Percentiles rank a stretch among this genome's conserved stretches.
phyloP scores from a whole-genome alignment of 202 grass and related monocot species.

The Zoysia matrella region DNA sequence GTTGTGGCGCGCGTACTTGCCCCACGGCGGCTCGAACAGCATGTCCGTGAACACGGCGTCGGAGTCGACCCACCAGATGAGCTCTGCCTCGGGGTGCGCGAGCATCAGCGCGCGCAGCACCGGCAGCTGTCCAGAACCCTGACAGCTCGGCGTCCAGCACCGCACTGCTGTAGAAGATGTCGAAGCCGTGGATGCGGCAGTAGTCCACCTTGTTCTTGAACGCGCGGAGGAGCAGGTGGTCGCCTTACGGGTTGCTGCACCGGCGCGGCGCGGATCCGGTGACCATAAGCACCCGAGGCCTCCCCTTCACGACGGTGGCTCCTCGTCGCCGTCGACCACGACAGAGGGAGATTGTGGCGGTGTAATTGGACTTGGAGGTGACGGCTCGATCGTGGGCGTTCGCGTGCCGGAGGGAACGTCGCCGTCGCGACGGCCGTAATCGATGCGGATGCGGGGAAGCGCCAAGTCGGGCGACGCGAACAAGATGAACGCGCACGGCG shows the following conservation, averaged over 20 bases:
- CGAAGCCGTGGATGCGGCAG: conserved; percentile 80
- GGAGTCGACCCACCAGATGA: conserved; percentile 96
- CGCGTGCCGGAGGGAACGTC: neutral
- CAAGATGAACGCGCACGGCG: conserved; percentile 38
- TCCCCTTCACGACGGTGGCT: conserved; percentile 24
- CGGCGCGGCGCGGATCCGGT: conserved; percentile 67
- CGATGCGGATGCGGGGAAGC: conserved; percentile 50
- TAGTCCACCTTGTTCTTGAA: conserved; percentile 99
- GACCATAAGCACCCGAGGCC: conserved; percentile 78
- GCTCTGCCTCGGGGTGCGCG: conserved; percentile 77
- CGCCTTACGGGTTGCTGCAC: conserved; percentile 64
- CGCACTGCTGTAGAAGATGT: conserved; percentile 87
- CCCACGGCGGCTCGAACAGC: conserved; percentile 91
- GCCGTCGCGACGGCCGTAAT: conserved; percentile 15
- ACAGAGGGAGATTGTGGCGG: neutral
- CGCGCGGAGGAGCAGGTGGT: conserved; percentile 76
- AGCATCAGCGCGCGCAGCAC: conserved; percentile 76
- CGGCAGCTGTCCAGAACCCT: conserved; percentile 87
- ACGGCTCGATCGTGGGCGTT: neutral
- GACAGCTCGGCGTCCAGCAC: conserved; percentile 74
- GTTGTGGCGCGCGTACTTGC: conserved; percentile 65
- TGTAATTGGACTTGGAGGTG: neutral
- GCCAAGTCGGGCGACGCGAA: conserved; percentile 25
- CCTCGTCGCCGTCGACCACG: neutral
- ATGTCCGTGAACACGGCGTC: conserved; percentile 94